A percentile compares a stretch with the other conserved stretches of the same genome.
Evolutionary conservation across 345 rosid species (phyloP).

Genomic region (Theobroma cacao): DNA sequence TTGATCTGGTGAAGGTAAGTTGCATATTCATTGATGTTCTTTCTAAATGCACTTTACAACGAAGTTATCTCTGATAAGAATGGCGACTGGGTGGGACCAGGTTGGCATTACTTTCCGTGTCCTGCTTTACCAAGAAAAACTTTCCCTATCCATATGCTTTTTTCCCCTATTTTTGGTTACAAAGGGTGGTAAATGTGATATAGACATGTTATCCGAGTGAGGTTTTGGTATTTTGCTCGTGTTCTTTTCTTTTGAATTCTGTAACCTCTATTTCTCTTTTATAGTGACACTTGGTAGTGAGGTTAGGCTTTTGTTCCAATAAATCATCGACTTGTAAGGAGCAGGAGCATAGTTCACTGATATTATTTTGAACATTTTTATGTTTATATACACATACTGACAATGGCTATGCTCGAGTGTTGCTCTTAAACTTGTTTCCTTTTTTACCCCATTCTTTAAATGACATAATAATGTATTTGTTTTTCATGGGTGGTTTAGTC

Average conservation of each 20-base stretch:
- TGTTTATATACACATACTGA: background rate
- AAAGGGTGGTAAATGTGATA: background rate
- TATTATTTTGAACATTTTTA: background rate
- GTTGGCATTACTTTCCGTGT: background rate
- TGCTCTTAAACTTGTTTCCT: background rate
- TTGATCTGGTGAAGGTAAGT: background rate
- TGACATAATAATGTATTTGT: background rate
- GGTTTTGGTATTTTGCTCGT: background rate
- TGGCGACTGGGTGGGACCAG: background rate
- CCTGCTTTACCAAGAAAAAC: background rate
- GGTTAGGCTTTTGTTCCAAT: background rate
- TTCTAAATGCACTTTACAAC: background rate
- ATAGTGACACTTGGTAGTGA: background rate
- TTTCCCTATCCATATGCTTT: background rate
- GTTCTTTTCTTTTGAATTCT: background rate
- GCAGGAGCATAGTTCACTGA: background rate
- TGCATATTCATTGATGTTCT: background rate
- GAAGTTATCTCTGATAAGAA: background rate
- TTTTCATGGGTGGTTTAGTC: background rate
- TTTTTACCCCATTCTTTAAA: background rate
- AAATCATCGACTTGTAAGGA: background rate
- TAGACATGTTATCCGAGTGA: background rate
- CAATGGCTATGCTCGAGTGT: background rate
- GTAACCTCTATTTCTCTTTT: background rate
- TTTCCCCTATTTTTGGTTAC: background rate